Base-by-base conservation (phyloP, 176 grass and related monocot genomes). In the Hordeum vulgare region DNA sequence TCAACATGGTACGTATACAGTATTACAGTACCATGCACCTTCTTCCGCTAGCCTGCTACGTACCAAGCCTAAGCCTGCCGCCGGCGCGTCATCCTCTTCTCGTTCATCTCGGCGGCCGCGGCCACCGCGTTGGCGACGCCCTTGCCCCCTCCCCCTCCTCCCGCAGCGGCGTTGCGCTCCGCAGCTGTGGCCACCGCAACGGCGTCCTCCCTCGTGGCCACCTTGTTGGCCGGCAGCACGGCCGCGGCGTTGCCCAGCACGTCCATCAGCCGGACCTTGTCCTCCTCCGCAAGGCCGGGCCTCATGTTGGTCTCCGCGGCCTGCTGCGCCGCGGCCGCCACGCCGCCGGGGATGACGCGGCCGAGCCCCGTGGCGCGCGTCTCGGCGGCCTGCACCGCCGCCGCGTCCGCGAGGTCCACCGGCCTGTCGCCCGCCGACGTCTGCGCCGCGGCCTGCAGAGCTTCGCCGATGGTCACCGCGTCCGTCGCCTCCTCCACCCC, bases 51-150 rank as follows among this genome's bases (percentile, higher is more conserved):
- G n/a, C n/a, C n/a, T n/a, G n/a, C n/a, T n/a, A n/a, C n/a, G n/a
- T n/a, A n/a, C n/a, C n/a, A n/a, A n/a, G n/a, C n/a, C 47, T 51
- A 54, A 54, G 18, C 51, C 51, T 54, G 18, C 2, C 9, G 23
- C 33, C 13, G 0, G 51, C 9, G 37, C 24, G 13, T 1, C 86
- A 74, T 82, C 64, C 72, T 82, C 17, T 7, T 39, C 78, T 82
- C 34, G 60, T 92, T 88, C 72, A 88, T 67, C 33, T 81, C 35
- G 18, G 90, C 78, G 6, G 90, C 86, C 14, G 86, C 90, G n/a
- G 3, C 23, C 66, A 88, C 74, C n/a, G 83, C 82, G 0, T 77
- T 59, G 6, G 33, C 79, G 26, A 88, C 60, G 8, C 61, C 77
- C 2, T 29, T 37, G 11, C 23, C 66, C 1, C 54, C 41, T 0